Percentiles rank a stretch among this genome's conserved stretches.
phyloP scores from a whole-genome alignment of 257 asterid genomes.

The Rhazya stricta region DNA sequence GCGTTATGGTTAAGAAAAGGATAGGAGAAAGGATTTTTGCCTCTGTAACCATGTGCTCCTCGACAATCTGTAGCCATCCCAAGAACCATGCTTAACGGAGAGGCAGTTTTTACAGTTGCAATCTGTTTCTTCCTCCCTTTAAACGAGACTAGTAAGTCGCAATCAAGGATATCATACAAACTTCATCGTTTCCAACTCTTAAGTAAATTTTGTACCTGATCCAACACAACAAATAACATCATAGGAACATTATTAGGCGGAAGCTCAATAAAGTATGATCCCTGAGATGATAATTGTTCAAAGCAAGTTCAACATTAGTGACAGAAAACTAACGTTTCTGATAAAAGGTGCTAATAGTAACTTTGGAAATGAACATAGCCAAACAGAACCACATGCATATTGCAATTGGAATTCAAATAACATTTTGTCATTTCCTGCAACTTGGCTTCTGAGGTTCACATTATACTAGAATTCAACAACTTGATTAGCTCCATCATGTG shows the following conservation, averaged over 20 bases:
- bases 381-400: background rate
- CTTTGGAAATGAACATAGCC: background rate
- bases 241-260: background rate
- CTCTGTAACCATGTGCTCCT: conserved; percentile 14
- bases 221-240: background rate
- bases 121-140: background rate
- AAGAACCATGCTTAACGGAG: background rate
- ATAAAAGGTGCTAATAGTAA: background rate
- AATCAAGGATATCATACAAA: background rate
- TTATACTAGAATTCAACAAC: background rate
- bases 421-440: background rate
- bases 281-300: background rate
- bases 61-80: conserved; percentile 5
- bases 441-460: background rate
- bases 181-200: background rate
- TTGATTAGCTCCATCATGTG: background rate
- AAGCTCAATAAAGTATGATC: background rate
- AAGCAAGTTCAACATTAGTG: background rate
- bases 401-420: background rate
- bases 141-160: background rate
- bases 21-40: background rate
- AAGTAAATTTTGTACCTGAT: background rate
- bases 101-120: conserved; percentile 4
- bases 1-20: conserved; percentile 12
- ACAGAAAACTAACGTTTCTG: background rate